Conservation (phyloP, 768 basidiomycete genomes). For the Steccherinum ochraceum region DNA sequence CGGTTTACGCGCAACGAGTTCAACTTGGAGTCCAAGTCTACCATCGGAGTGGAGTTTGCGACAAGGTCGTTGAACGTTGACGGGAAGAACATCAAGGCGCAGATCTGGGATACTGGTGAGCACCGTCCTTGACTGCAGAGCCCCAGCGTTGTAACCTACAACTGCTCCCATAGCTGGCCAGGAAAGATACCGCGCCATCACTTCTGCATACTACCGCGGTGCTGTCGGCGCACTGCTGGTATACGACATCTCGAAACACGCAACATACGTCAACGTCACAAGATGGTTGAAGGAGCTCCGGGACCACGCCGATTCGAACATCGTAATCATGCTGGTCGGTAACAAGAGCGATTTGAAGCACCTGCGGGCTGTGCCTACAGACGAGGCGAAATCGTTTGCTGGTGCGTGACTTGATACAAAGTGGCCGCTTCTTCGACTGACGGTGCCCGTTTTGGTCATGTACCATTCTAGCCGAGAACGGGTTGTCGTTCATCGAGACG, state of each 20-base stretch:
- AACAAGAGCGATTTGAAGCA: conserved; percentile 99
- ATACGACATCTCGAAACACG: conserved; percentile 92
- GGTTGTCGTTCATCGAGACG: conserved; percentile 94
- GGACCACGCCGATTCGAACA: conserved; percentile 91
- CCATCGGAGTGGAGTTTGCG: conserved; percentile 98
- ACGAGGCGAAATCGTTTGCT: conserved; percentile 91
- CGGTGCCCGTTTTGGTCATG: not conserved
- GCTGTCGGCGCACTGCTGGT: conserved; percentile 91
- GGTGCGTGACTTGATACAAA: conserved; percentile 44
- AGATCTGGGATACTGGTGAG: conserved; percentile 98
- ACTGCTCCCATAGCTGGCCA: conserved; percentile 75
- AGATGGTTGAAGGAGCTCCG: conserved; percentile 97
- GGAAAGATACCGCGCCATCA: conserved; percentile 96
- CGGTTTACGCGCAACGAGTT: conserved; percentile 99
- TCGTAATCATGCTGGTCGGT: conserved; percentile 93
- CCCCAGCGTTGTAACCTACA: not conserved
- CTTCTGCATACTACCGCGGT: conserved; percentile 95
- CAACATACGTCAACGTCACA: conserved; percentile 89
- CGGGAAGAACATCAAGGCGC: conserved; percentile 94
- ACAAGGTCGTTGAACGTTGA: conserved; percentile 95
- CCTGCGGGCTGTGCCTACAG: conserved; percentile 90
- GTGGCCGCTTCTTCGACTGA: not conserved
- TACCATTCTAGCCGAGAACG: conserved; percentile 66
- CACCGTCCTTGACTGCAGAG: conserved; percentile 8
- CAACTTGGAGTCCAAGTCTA: conserved; percentile 98